Evolutionary conservation across 306 rosid genomes (phyloP), one percentile per base, ranked within the genome.

Genomic region (Acacia melanoxylon): DNA sequence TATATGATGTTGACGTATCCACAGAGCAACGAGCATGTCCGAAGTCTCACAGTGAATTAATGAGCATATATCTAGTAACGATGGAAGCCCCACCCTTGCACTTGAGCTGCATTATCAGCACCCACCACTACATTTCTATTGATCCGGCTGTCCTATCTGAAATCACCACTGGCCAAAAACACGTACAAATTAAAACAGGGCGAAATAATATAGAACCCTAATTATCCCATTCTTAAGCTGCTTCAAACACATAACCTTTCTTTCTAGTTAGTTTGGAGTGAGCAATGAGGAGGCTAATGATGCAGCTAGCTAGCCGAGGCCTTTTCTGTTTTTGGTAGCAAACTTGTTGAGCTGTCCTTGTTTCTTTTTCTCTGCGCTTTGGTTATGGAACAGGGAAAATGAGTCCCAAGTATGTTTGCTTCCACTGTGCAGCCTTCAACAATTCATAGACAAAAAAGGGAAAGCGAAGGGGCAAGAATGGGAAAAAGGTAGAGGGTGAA

Each of bases 21-120:
- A 51, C 40, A 35, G 54, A 33, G 41, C 82, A 78, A 67, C 51
- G 12, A 68, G 82, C 82, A 78, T 78, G 41, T 68, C 46, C 40
- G 22, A 29, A 19, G 37, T 13, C 20, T 70, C 42, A 3, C 42
- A 15, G 33, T 46, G 3, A 20, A 27, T 13, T 11, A 25, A 37
- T 37, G 41, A 15, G 29, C 46, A 11, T 24, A 22, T 24, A 25
- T 9, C 3, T 10, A 25, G 6, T 22, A 58, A 58, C 65, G 1
- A 24, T 15, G 4, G 16, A 27, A 42, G 29, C 61, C 42, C 76
- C 41, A 25, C 66, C 77, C 5, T 74, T 52, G 66, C 78, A 51
- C 78, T 51, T 31, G 46, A 27, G 1, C 65, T 73, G 62, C 63
- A 17, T 4, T 49, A 25, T 11, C 11, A 20, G 20, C 27, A 66